Conservation (phyloP, 2,329 filamentous ascomycete species). For the Hypoxylon sp. region DNA sequence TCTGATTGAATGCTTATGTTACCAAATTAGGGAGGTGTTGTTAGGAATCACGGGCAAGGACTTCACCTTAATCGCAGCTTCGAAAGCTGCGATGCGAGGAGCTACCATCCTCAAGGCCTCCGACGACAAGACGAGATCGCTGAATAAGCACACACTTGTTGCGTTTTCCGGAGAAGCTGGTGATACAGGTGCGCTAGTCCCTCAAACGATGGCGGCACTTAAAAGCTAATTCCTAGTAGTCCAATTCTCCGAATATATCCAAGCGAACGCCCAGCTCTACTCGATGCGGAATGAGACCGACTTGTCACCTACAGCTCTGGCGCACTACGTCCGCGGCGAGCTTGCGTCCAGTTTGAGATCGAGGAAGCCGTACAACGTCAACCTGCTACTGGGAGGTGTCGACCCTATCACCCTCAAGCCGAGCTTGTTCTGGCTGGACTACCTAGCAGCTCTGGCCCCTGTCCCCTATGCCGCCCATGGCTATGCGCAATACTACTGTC, state of each 20-base stretch:
- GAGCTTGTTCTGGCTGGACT: slow-evolving; percentile 96
- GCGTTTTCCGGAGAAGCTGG: slow-evolving; percentile 96
- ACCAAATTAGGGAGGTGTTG: slow-evolving; percentile 85
- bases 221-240: slow-evolving; percentile 66
- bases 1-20: slow-evolving; percentile 25
- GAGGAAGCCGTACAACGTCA: slow-evolving; percentile 95
- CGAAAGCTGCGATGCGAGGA: slow-evolving; percentile 98
- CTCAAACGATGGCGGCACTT: not conserved
- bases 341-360: slow-evolving; percentile 91
- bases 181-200: slow-evolving; percentile 78
- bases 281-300: slow-evolving; percentile 98
- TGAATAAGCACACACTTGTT: slow-evolving; percentile 96
- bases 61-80: slow-evolving; percentile 97
- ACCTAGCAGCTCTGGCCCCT: slow-evolving; percentile 88
- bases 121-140: slow-evolving; percentile 93
- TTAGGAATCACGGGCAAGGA: slow-evolving; percentile 99
- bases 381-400: slow-evolving; percentile 92
- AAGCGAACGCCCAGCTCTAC: slow-evolving; percentile 98
- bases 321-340: slow-evolving; percentile 93
- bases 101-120: slow-evolving; percentile 93
- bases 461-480: slow-evolving; percentile 97
- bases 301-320: slow-evolving; percentile 88
- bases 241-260: slow-evolving; percentile 99
- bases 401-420: slow-evolving; percentile 93
- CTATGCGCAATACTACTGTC: slow-evolving; percentile 99